Evolutionary conservation across 805 yeast genomes (phyloP), one percentile per base, ranked within the genome.

Genomic region (Myxozyma sirexii): DNA sequence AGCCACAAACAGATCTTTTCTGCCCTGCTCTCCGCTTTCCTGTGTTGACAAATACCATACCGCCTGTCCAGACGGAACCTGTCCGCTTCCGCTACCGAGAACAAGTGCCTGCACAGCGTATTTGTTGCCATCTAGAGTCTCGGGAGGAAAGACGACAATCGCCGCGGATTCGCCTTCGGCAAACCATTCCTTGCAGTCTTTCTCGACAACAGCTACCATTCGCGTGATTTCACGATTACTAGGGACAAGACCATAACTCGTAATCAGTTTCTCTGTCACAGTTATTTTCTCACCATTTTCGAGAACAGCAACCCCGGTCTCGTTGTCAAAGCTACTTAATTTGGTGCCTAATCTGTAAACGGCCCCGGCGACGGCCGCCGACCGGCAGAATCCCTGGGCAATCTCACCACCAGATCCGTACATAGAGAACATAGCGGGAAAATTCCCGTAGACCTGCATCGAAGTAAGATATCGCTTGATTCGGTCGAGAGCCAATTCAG

Each of bases 301-400:
- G 41, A 77, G 77, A 19, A 29, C 49, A 6, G 96, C 97, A 24
- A 84, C 77, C 69, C 88, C 86, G 31, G 83, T 76, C 27, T 72
- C 75, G 37, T 86, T 83, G 71, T 93, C 93, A 74, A 78, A 90
- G 38, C 83, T 82, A 4, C 76, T 76, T 54, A 93, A 74, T 41
- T 79, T 76, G 15, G 94, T 86, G 70, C 86, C 84, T 57, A 93
- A 79, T 73, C 91, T 90, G 76, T 94, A 93, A 35, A 96, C 90
- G 56, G 97, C 87, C 56, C 98, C 98, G 19, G 94, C 98, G 63
- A 93, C 98, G 13, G 99, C 99, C 2, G 98, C 98, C 59, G 96
- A 88, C 68, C 99, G 82, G 76, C 97, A 93, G 74, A 94, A 93
- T 1, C 97, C 99, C 76, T 93, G 99, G 15, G 96, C 86, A 27